Conservation (phyloP, 441 rosid genomes). For the Adansonia rubrostipa region DNA sequence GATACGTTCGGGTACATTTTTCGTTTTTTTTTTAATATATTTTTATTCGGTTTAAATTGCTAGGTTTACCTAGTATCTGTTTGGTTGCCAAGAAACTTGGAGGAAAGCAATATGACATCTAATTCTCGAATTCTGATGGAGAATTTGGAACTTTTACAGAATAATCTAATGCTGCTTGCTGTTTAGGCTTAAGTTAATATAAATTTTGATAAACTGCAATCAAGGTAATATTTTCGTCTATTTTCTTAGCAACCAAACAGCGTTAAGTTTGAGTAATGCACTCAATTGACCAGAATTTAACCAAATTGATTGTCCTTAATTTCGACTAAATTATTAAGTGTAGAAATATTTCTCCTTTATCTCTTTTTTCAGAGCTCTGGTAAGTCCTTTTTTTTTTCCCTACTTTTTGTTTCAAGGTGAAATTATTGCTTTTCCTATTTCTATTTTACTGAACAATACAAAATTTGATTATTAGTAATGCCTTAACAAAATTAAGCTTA, state of each 20-base stretch:
- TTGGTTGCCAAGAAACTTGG: conserved; percentile 17
- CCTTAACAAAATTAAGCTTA: background rate
- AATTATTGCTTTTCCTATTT: background rate
- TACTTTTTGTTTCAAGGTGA: background rate
- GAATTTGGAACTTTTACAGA: background rate
- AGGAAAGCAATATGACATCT: background rate
- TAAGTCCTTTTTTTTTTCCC: background rate
- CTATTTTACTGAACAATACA: background rate
- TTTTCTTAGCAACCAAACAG: background rate
- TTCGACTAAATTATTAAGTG: background rate
- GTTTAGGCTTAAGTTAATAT: background rate
- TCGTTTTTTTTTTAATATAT: background rate
- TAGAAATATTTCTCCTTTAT: background rate
- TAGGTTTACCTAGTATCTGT: background rate
- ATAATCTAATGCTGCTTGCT: background rate
- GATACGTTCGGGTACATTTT: conserved; percentile 60
- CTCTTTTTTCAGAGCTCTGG: background rate
- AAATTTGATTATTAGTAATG: background rate
- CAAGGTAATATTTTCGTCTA: background rate
- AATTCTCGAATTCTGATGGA: background rate
- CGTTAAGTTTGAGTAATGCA: background rate
- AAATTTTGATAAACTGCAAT: background rate
- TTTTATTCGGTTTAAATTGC: background rate
- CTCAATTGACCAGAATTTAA: background rate
- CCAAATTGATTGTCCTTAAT: background rate